Evolutionary conservation across 2,329 filamentous ascomycete species (phyloP).

Genomic region (Nectriaceae sp.): DNA sequence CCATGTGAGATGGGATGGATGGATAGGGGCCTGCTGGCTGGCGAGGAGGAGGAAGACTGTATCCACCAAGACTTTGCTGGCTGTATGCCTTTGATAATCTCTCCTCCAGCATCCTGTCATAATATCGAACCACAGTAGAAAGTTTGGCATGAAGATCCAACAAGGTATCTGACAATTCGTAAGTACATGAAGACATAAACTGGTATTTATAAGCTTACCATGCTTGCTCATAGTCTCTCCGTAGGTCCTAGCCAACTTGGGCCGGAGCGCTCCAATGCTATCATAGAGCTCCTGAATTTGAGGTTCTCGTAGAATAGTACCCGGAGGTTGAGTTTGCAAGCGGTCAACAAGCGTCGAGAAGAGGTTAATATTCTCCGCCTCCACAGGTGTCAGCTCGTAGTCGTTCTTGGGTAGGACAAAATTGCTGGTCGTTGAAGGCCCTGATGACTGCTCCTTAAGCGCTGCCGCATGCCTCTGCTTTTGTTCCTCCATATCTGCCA

Average conservation of each 20-base stretch:
- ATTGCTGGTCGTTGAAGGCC: slow-evolving; percentile 43
- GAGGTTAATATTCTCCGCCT: slow-evolving; percentile 96
- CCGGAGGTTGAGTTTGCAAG: slow-evolving; percentile 90
- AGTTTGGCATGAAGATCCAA: slow-evolving; percentile 94
- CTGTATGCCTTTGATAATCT: slow-evolving; percentile 90
- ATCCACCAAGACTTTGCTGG: slow-evolving; percentile 72
- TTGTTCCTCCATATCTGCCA: slow-evolving; percentile 97
- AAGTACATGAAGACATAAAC: slow-evolving; percentile 7
- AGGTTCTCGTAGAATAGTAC: slow-evolving; percentile 93
- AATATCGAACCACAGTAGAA: slow-evolving; percentile 94
- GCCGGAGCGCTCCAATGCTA: slow-evolving; percentile 88
- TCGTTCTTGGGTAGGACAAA: slow-evolving; percentile 78
- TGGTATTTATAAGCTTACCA: slow-evolving; percentile 53
- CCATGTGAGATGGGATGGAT: slow-evolving; percentile 59
- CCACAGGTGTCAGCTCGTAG: slow-evolving; percentile 89
- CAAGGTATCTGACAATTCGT: slow-evolving; percentile 68
- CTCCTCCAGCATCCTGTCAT: slow-evolving; percentile 97
- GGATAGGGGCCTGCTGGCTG: slow-evolving; percentile 69
- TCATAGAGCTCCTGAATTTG: slow-evolving; percentile 99
- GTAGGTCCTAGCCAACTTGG: slow-evolving; percentile 92
- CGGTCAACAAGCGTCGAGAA: slow-evolving; percentile 94
- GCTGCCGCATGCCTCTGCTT: slow-evolving; percentile 86
- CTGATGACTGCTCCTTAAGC: slow-evolving; percentile 75
- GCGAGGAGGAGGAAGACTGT: slow-evolving; percentile 55
- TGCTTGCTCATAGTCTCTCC: slow-evolving; percentile 99